Conservation (phyloP, 768 basidiomycete species). For the Leccinum disarticulatum region DNA sequence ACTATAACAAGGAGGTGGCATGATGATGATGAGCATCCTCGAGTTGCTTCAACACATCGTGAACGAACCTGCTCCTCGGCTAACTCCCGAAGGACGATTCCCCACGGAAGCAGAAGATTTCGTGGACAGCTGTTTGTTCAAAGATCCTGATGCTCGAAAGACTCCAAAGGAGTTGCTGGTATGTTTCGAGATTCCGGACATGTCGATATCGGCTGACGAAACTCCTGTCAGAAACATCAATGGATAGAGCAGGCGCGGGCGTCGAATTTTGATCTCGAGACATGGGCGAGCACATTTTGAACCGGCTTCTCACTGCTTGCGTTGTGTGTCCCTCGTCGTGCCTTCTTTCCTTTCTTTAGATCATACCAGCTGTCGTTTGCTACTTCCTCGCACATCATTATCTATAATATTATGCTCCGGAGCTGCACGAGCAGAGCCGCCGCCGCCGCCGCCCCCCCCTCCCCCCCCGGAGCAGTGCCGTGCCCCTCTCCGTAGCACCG, state of each 20-base stretch:
- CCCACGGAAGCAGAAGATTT: conserved; percentile 78
- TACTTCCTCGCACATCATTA: conserved; percentile 32
- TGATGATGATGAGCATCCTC: conserved; percentile 98
- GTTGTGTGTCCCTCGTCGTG: conserved; percentile 6
- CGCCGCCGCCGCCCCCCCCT: too few species aligned
- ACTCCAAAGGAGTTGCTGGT: conserved; percentile 89
- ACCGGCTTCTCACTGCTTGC: conserved; percentile 19
- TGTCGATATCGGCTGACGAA: conserved; percentile 9
- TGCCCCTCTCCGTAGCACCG: too few species aligned
- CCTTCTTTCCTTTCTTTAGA: conserved; percentile 15
- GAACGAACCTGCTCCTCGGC: conserved; percentile 91
- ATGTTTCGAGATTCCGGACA: conserved; percentile 4
- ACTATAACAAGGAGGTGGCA: conserved; percentile 91
- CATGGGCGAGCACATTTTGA: conserved; percentile 78
- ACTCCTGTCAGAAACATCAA: conserved; percentile 52
- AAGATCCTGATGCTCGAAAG: conserved; percentile 81
- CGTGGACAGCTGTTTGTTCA: conserved; percentile 85
- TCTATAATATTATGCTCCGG: too few species aligned
- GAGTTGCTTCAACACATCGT: conserved; percentile 98
- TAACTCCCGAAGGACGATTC: conserved; percentile 74
- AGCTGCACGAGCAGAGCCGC: too few species aligned
- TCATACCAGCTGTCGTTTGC: conserved; percentile 30
- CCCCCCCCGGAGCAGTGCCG: too few species aligned
- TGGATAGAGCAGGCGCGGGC: conserved; percentile 70
- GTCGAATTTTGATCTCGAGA: conserved; percentile 69